Conservation (phyloP, 306 rosid genomes). For the Prosopis cineraria region DNA sequence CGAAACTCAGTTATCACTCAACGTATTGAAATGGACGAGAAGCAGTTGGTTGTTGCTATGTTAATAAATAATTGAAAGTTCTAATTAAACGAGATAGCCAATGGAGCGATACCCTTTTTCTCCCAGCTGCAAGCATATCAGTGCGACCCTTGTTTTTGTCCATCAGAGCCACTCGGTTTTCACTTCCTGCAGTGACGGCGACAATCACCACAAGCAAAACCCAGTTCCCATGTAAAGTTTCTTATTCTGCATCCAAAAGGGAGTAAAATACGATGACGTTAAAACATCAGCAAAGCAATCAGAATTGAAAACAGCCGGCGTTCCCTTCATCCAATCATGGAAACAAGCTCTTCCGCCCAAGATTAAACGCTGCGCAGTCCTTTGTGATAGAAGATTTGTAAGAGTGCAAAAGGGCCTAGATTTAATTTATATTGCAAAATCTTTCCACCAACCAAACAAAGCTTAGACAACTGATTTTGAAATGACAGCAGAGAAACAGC, state of each 20-base stretch:
- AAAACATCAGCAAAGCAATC: conserved; percentile 20
- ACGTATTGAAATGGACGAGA: neutral
- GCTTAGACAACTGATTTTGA: conserved; percentile 14
- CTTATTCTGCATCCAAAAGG: conserved; percentile 33
- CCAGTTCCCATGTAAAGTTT: conserved; percentile 43
- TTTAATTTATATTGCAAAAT: neutral
- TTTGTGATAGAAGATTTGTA: neutral
- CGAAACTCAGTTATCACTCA: neutral
- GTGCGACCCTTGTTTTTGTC: conserved; percentile 86
- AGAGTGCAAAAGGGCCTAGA: neutral
- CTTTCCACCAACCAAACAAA: conserved; percentile 27
- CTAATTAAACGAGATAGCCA: neutral
- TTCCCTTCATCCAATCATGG: neutral
- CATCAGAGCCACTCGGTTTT: conserved; percentile 76
- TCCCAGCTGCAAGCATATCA: conserved; percentile 95
- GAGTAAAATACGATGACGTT: conserved; percentile 2
- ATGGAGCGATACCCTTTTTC: conserved; percentile 56
- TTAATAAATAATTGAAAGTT: conserved; percentile 26
- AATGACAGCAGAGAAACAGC: neutral
- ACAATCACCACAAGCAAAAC: conserved; percentile 38
- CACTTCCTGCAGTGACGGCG: conserved; percentile 45
- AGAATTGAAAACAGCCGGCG: neutral
- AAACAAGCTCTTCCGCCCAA: neutral
- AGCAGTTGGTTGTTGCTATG: conserved; percentile 6
- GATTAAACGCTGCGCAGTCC: neutral